Conservation (phyloP, 2,329 filamentous ascomycete species). For the Colletotrichum salicis region DNA sequence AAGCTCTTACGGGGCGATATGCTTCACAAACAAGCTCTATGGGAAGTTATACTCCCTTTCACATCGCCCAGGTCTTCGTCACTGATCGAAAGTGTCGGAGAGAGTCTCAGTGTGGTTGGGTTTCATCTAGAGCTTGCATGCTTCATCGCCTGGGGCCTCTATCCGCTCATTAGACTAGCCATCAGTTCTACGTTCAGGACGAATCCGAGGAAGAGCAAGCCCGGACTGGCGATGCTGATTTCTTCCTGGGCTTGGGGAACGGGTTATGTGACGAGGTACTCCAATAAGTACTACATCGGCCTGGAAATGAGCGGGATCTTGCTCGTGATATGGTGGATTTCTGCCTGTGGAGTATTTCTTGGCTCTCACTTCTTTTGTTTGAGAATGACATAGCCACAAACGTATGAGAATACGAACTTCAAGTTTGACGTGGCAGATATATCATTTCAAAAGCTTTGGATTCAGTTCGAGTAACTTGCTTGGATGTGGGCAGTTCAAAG, state of each 20-base stretch:
- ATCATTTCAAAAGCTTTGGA: too few species aligned
- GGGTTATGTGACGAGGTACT: slow-evolving; percentile 44
- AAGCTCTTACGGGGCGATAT: slow-evolving; percentile 33
- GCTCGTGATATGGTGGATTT: slow-evolving; percentile 40
- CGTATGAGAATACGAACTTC: too few species aligned
- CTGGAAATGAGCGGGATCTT: slow-evolving; percentile 51
- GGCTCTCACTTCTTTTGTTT: not conserved
- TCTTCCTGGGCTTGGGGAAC: slow-evolving; percentile 33
- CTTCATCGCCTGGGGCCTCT: not conserved
- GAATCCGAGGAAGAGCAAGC: slow-evolving; percentile 8
- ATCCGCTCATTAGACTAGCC: slow-evolving; percentile 7
- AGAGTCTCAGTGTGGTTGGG: accelerated
- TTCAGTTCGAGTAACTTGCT: too few species aligned
- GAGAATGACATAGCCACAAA: too few species aligned
- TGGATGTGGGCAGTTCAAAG: too few species aligned
- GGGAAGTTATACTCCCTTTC: not conserved
- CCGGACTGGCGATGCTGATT: slow-evolving; percentile 29
- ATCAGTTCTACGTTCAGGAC: not conserved
- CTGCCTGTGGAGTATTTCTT: slow-evolving; percentile 15
- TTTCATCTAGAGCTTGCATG: slow-evolving; percentile 13
- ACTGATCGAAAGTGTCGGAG: accelerated
- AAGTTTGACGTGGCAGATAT: too few species aligned
- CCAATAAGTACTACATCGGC: slow-evolving; percentile 51
- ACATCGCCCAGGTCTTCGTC: not conserved
- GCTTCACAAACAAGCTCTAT: not conserved